A percentile compares a stretch with the other conserved stretches of the same genome.
These are phyloP conservation scores for Tylopilus subfusipes DNA, from an alignment of 768 basidiomycete species.

Conservation along the genomic window DNA sequence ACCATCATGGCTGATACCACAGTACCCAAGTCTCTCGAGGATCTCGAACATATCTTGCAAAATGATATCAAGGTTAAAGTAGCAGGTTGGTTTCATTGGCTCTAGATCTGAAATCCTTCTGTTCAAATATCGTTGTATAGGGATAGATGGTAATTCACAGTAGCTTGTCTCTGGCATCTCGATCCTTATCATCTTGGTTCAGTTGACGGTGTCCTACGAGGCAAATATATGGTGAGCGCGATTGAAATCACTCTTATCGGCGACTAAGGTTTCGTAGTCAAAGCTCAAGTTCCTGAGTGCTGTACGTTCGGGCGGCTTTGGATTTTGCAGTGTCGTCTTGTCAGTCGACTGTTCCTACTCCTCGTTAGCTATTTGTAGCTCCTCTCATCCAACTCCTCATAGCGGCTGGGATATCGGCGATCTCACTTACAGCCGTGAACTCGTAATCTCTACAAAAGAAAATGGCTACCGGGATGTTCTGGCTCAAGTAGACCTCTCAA, in stretches of 20 bases:
- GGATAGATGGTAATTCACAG: constrained; percentile 61
- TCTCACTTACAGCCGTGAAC: constrained; percentile 74
- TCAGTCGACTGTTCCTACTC: constrained; percentile 35
- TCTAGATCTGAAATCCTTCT: not conserved
- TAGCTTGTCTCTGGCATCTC: not conserved
- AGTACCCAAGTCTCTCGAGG: constrained; percentile 49
- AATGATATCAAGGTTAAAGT: constrained; percentile 88
- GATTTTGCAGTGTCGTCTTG: constrained; percentile 94
- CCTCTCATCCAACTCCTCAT: constrained; percentile 2
- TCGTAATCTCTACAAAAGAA: constrained; percentile 83
- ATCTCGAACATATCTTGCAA: constrained; percentile 51
- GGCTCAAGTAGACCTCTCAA: constrained; percentile 82
- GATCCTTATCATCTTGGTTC: constrained; percentile 8
- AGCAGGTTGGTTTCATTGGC: constrained; percentile 56
- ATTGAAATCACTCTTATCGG: not conserved
- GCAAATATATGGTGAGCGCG: constrained; percentile 80
- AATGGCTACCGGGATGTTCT: constrained; percentile 92
- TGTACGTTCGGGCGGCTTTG: constrained; percentile 77
- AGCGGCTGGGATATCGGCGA: constrained; percentile 96
- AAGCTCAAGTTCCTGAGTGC: constrained; percentile 89
- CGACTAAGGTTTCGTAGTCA: constrained; percentile 48
- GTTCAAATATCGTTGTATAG: constrained; percentile 25
- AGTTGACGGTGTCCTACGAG: constrained; percentile 93
- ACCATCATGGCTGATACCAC: constrained; percentile 11
- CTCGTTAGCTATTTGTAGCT: not conserved